Base-by-base conservation (phyloP, 2,329 filamentous ascomycete species). In the Ilyonectria destructans region DNA sequence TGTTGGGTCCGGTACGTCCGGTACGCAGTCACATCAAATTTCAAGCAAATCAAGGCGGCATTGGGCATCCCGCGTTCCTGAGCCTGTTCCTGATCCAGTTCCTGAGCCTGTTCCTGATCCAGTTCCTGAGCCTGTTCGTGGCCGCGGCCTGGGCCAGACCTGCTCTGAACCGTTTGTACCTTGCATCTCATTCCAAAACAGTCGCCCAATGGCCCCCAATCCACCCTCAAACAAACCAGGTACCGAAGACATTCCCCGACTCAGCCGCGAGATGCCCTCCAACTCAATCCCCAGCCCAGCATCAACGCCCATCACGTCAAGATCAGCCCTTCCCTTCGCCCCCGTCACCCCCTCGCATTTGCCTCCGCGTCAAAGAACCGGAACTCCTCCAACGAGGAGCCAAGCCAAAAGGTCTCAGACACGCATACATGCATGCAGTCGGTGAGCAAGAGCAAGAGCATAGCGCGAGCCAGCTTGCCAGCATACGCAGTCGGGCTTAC, bases 331-430 rank as follows among this genome's bases (percentile, higher is more conserved):
- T 8, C 19, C 17, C 26, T 51, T 43, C 48, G 17, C 51, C 57
- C 23, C 6, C 10, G 6, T 55, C 21, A 33, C 31, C 65, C 67
- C 71, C 67, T 74, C 71, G 43, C 72, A 66, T 73, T 35, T 45
- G 21, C 70, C 48, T 62, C 37, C 9, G 43, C 43, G 29, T 59
- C 33, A 58, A 55, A 54, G 60, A 45, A 46, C 54, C 55, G 65
- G 62, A 52, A 37, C n/a, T 29, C 12, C 26, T 64, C 51, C 56
- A 46, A 62, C 33, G 33, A 29, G 52, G 23, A 33, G 33, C 51
- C 15, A 37, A 58, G 46, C 49, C 29, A 23, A 65, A 70, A 63
- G 59, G 58, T 73, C 64, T 63, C 68, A 75, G 67, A 69, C 72
- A 74, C 31, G 52, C 67, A 66, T 63, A 31, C 31, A 33, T 62